Evolutionary conservation across 2,329 filamentous ascomycete genomes (phyloP).

Genomic region (Neofusicoccum kwambonambiense): DNA sequence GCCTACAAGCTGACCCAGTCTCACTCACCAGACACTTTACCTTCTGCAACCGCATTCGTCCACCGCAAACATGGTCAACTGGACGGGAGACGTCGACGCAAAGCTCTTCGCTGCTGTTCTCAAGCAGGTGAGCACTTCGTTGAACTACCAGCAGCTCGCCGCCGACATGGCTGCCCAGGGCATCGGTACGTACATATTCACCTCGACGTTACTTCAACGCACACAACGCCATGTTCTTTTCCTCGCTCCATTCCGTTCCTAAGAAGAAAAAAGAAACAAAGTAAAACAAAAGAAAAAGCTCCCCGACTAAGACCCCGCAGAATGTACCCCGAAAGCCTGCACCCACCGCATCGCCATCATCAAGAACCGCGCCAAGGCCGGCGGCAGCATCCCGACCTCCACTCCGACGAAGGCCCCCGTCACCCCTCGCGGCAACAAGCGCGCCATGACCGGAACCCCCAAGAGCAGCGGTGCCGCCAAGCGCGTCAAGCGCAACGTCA

Average conservation of each 20-base stretch:
- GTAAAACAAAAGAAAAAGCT: not conserved
- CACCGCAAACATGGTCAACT: not conserved
- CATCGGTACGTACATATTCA: not conserved
- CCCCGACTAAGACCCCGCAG: not conserved
- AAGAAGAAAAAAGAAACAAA: not conserved
- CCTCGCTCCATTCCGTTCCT: not conserved
- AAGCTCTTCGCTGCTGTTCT: not conserved
- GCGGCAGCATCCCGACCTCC: not conserved
- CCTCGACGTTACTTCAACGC: not conserved
- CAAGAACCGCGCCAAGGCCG: constrained; percentile 5
- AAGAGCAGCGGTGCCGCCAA: not conserved
- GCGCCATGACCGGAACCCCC: not conserved
- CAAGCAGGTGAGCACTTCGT: constrained; percentile 11
- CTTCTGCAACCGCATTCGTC: not conserved
- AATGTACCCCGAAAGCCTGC: constrained; percentile 19
- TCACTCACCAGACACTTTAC: not conserved
- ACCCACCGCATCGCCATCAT: constrained; percentile 20
- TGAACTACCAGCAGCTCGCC: constrained; percentile 18
- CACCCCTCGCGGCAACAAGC: not conserved
- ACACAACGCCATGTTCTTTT: not conserved
- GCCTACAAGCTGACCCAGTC: not conserved
- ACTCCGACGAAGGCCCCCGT: not conserved
- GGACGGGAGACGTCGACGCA: constrained; percentile 10
- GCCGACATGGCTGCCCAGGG: constrained; percentile 19
- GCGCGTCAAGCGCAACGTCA: not conserved